These are phyloP conservation scores for Ammopiptanthus mongolicus DNA, from an alignment of 306 rosid genomes.

Conservation along the genomic window DNA sequence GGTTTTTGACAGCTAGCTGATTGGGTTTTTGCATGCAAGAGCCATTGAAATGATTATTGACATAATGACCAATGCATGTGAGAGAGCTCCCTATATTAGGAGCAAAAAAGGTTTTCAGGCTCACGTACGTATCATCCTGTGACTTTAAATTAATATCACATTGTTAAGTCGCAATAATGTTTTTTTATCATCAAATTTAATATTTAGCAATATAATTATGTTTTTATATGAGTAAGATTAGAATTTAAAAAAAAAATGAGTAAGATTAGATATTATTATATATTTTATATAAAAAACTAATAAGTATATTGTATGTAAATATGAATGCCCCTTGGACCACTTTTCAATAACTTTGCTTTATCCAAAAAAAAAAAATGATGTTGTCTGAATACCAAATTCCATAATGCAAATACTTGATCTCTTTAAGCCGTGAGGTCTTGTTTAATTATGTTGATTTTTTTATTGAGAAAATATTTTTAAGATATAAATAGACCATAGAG, in stretches of 20 bases:
- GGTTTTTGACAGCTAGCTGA: conserved; percentile 4
- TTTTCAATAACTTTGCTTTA: no score
- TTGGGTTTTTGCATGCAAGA: conserved; percentile 18
- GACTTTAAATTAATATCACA: conserved; percentile 5
- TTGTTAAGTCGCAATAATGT: neutral
- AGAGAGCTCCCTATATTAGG: neutral
- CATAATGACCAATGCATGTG: conserved; percentile 13
- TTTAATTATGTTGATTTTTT: neutral
- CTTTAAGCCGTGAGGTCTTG: neutral
- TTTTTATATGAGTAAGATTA: no score
- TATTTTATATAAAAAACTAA: no score
- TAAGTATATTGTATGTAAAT: no score
- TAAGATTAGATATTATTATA: no score
- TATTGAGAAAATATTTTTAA: neutral
- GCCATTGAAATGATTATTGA: neutral
- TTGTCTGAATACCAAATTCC: no score
- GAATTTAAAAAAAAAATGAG: no score
- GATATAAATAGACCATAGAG: neutral
- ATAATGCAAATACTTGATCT: no score
- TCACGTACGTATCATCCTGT: conserved; percentile 27
- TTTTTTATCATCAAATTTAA: no score
- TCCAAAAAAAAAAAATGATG: no score
- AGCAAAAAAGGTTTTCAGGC: neutral
- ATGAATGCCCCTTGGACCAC: no score
- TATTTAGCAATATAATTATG: no score